Evolutionary conservation across 2,329 filamentous ascomycete species (phyloP), one percentile per base, ranked within the genome.

Genomic region (Podosphaera fusca): DNA sequence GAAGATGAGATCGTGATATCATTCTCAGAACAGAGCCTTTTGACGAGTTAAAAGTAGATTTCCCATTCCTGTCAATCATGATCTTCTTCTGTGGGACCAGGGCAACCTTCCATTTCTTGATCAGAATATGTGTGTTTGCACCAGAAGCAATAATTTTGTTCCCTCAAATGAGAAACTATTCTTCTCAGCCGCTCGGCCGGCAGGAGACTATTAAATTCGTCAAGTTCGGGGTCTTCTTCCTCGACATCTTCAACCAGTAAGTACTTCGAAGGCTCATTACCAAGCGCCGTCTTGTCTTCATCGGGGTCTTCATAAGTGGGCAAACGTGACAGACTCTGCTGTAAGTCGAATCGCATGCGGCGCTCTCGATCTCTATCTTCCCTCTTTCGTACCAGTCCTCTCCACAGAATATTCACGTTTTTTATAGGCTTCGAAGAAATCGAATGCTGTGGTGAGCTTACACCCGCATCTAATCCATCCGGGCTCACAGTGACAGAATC

Each of bases 91-190:
- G 81, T 85, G 40, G 82, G 57, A 0, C 92, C 92, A 0, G 92
- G 90, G 73, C 92, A 98, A 0, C 86, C 89, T 10, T 92, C 87
- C 83, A 95, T 82, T 40, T 72, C 70, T 40, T 72, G 72, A 65
- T 87, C 81, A 0, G 81, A 77, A 67, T 95, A 98, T 56, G 74
- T 73, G 69, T 77, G 84, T 68, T 95, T 96, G 70, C 92, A 98
- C 85, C 89, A 98, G 67, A 95, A 95, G 71, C 92, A 98, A 67
- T 98, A 98, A 50, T 75, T 70, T 65, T 87, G 79, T 65, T 77
- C 77, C 42, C 92, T 77, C 56, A 98, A 69, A 69, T 85, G 81
- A 21, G 71, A 68, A 8, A 95, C 75, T 12, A 94, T 69, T 62
- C 73, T 79, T 7, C 73, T 70, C 60, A 96, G 70, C 61, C 80